These are phyloP conservation scores for Candida khao-thaluensis DNA, from an alignment of 805 yeast genomes.

Conservation along the genomic window DNA sequence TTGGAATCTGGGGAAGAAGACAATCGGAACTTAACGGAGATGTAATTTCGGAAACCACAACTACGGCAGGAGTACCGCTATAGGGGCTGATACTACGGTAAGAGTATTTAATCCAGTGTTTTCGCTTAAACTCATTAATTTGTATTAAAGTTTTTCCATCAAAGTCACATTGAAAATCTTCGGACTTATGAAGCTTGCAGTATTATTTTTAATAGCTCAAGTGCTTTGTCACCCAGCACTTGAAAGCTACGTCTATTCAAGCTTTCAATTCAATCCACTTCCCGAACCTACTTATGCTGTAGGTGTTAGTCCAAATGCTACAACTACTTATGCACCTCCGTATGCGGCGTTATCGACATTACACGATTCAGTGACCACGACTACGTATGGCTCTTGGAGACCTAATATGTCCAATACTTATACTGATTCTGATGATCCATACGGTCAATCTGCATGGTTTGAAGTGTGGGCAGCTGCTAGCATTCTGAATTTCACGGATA, in stretches of 20 bases:
- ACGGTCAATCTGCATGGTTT: slow-evolving; percentile 22
- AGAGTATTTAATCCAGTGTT: too few relatives aligned
- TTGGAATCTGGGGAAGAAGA: too few relatives aligned
- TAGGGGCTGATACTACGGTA: too few relatives aligned
- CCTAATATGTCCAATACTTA: slow-evolving; percentile 15
- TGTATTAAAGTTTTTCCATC: too few relatives aligned
- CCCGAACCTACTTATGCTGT: slow-evolving; percentile 9
- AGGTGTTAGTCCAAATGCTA: slow-evolving; percentile 1
- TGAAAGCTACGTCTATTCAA: background rate
- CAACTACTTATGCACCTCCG: slow-evolving; percentile 9
- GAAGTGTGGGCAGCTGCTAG: slow-evolving; percentile 17
- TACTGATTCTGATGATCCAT: slow-evolving; percentile 20
- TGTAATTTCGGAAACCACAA: too few relatives aligned
- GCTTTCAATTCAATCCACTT: slow-evolving; percentile 4
- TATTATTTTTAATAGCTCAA: background rate
- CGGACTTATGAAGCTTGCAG: too few relatives aligned
- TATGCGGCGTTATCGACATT: slow-evolving; percentile 9
- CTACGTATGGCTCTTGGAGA: slow-evolving; percentile 21
- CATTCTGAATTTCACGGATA: slow-evolving; percentile 15
- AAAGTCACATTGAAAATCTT: too few relatives aligned
- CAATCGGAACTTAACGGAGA: too few relatives aligned
- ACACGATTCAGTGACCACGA: slow-evolving; percentile 13
- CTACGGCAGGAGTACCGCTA: too few relatives aligned
- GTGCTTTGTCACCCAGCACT: slow-evolving; percentile 3
- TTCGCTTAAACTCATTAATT: too few relatives aligned